Percentiles rank a stretch among this genome's conserved stretches.
These are phyloP conservation scores for Boletus rubescentipes DNA, from an alignment of 768 basidiomycete genomes.

Conservation along the genomic window DNA sequence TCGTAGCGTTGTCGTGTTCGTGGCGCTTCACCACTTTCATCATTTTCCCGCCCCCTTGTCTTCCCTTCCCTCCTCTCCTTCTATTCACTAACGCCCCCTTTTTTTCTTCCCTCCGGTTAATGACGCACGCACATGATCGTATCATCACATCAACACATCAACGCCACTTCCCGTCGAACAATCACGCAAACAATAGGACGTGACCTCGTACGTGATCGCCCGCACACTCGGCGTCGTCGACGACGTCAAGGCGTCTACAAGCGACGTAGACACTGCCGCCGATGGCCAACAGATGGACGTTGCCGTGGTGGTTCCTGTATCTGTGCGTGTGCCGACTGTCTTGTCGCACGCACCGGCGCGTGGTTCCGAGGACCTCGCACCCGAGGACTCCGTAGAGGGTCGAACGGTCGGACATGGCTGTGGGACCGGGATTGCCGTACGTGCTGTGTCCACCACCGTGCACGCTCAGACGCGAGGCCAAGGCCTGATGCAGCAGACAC, in stretches of 20 bases:
- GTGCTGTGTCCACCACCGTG: not conserved
- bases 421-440: not conserved
- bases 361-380: constrained; percentile 10
- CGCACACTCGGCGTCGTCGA: constrained; percentile 79
- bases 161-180: constrained; percentile 2
- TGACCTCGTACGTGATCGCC: constrained; percentile 78
- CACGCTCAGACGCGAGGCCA: not conserved
- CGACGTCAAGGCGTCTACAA: constrained; percentile 70
- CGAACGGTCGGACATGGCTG: not conserved
- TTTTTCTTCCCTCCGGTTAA: not conserved
- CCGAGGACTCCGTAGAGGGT: constrained; percentile 13
- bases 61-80: not conserved
- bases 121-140: not conserved
- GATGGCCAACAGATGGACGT: not conserved
- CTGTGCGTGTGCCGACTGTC: not conserved
- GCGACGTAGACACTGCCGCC: constrained; percentile 38
- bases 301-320: not conserved
- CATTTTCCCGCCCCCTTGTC: not conserved
- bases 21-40: not conserved
- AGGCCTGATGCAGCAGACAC: not conserved
- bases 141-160: not conserved
- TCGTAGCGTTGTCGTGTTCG: constrained; percentile 1
- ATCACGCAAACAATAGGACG: constrained; percentile 49
- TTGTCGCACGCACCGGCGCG: not conserved
- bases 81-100: constrained; percentile 9